Conservation (phyloP, 352 stramenopile species). For the Phytophthora idaei region DNA sequence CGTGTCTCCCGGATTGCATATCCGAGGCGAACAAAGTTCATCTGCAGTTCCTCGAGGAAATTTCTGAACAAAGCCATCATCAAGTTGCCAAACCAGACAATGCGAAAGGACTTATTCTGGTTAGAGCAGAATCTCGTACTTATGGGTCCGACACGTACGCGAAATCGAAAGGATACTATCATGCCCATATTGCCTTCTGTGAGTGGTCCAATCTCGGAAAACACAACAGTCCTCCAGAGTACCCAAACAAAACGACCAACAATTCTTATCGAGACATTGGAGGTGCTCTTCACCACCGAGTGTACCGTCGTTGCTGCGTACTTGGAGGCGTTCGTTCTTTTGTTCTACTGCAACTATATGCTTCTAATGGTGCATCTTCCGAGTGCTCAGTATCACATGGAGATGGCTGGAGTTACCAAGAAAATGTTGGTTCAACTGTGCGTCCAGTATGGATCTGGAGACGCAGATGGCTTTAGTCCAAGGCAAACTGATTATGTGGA, state of each 20-base stretch:
- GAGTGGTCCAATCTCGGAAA: neutral
- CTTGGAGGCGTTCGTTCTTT: slow-evolving; percentile 38
- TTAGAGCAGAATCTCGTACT: neutral
- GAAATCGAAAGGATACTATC: neutral
- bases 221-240: neutral
- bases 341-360: slow-evolving; percentile 31
- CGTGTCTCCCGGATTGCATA: neutral
- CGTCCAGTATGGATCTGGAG: slow-evolving; percentile 24
- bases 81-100: neutral
- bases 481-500: slow-evolving; percentile 34
- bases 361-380: slow-evolving; percentile 25
- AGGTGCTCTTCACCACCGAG: slow-evolving; percentile 35
- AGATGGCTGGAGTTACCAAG: slow-evolving; percentile 5
- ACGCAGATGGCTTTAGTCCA: slow-evolving; percentile 26
- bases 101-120: neutral
- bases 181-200: neutral
- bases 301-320: slow-evolving; percentile 43
- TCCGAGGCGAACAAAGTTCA: neutral
- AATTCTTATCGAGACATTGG: slow-evolving; percentile 13
- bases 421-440: slow-evolving; percentile 6
- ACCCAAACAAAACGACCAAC: neutral
- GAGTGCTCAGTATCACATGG: slow-evolving; percentile 13
- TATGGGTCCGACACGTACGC: neutral
- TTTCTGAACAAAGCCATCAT: neutral
- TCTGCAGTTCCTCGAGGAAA: neutral